phyloP scores from a whole-genome alignment of 768 basidiomycete genomes.

The Dacryopinax spathularia region DNA sequence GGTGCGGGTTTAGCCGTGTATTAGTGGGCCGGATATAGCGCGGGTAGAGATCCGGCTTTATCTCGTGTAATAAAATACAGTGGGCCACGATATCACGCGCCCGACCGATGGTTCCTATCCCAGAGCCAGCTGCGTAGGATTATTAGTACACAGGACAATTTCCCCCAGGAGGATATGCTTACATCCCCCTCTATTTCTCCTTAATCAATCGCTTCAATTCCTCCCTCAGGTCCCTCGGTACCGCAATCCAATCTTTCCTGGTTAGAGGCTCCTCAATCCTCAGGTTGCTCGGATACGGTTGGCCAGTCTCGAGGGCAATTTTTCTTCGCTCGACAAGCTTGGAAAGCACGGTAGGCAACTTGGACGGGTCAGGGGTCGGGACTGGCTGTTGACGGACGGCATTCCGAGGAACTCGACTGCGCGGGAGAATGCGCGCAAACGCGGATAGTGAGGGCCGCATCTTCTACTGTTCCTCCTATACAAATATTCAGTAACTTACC shows the following conservation, averaged over 20 bases:
- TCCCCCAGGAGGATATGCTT: not conserved
- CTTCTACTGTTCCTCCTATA: no score
- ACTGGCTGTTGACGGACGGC: not conserved
- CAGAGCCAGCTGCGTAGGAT: not conserved
- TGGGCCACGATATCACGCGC: no score
- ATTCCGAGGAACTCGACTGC: not conserved
- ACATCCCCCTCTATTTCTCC: not conserved
- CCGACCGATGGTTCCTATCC: no score
- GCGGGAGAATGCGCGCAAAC: not conserved
- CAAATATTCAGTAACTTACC: no score
- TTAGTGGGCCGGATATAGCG: no score
- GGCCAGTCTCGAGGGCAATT: not conserved
- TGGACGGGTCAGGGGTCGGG: not conserved
- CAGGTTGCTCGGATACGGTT: not conserved
- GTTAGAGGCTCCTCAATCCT: slow-evolving; percentile 1
- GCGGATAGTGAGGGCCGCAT: not conserved
- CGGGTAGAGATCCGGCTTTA: no score
- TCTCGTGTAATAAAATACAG: no score
- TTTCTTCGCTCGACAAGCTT: not conserved
- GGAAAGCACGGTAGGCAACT: not conserved
- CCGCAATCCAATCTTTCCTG: not conserved
- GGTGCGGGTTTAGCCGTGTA: no score
- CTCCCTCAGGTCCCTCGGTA: slow-evolving; percentile 1
- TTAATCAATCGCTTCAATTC: not conserved
- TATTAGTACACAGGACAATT: not conserved